Percentiles rank a stretch among this genome's conserved stretches.
phyloP scores from a whole-genome alignment of 2,329 filamentous ascomycete genomes.

The Fusarium mexicanum region DNA sequence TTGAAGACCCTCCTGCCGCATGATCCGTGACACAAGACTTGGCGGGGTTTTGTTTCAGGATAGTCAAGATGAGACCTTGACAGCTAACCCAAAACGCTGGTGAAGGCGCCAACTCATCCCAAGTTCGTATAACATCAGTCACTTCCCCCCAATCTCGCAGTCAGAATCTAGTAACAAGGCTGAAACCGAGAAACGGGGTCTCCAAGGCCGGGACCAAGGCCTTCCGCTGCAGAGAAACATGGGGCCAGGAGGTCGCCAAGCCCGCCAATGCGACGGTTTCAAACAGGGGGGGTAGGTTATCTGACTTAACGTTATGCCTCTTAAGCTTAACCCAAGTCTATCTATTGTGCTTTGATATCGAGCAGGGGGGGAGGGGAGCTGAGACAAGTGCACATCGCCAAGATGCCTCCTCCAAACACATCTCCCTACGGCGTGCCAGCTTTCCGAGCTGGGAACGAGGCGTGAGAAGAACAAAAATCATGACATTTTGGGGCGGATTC shows the following conservation, averaged over 20 bases:
- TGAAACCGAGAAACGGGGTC: conserved; percentile 23
- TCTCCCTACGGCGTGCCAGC: conserved; percentile 5
- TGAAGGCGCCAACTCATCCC: conserved; percentile 1
- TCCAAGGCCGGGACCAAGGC: conserved; percentile 15
- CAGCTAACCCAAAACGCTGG: conserved; percentile 18
- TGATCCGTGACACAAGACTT: neutral
- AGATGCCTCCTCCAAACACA: conserved; percentile 17
- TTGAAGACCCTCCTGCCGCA: neutral
- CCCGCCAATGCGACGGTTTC: neutral
- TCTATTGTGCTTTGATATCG: neutral
- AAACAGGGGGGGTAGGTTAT: conserved; percentile 1
- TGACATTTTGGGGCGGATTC: conserved; percentile 12
- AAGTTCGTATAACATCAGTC: neutral
- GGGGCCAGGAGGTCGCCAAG: conserved; percentile 16
- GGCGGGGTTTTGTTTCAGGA: conserved; percentile 17
- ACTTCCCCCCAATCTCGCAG: neutral
- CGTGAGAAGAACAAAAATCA: neutral
- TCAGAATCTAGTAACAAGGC: neutral
- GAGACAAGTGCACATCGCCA: conserved; percentile 15
- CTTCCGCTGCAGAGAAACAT: conserved; percentile 22
- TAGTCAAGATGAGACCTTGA: conserved; percentile 16
- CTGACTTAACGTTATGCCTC: conserved; percentile 12
- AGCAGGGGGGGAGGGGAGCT: neutral
- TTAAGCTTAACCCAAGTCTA: conserved; percentile 17
- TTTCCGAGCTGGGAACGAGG: conserved; percentile 11